Evolutionary conservation across 345 rosid genomes (phyloP).

Genomic region (Eucalyptus lansdowneana): DNA sequence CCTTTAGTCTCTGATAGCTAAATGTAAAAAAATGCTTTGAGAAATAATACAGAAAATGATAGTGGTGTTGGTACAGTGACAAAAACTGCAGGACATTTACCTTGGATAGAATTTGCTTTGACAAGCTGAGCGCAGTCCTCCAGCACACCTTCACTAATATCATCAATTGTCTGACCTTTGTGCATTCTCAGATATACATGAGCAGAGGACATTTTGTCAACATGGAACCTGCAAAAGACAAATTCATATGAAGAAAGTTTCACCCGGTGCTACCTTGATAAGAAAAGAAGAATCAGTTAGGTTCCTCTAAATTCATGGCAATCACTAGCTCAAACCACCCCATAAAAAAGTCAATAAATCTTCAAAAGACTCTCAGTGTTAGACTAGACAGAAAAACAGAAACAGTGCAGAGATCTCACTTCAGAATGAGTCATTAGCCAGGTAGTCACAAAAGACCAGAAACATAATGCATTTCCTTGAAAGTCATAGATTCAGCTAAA

Average conservation of each 20-base stretch:
- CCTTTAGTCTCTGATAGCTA: not conserved
- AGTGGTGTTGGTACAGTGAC: not conserved
- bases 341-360: not conserved
- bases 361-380: not conserved
- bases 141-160: slow-evolving; percentile 68
- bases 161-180: slow-evolving; percentile 79
- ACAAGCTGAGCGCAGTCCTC: slow-evolving; percentile 99
- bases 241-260: not conserved
- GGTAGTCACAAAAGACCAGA: not conserved
- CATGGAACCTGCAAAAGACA: slow-evolving; percentile 71
- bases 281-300: not conserved
- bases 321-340: not conserved
- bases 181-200: slow-evolving; percentile 92
- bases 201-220: slow-evolving; percentile 98
- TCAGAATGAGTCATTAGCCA: not conserved
- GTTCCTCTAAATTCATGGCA: not conserved
- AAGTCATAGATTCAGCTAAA: not conserved
- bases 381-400: not conserved
- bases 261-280: not conserved
- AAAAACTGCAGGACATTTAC: slow-evolving; percentile 5
- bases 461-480: not conserved
- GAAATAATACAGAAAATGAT: not conserved
- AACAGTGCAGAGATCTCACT: not conserved
- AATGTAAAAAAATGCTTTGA: not conserved
- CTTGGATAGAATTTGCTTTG: slow-evolving; percentile 98